Evolutionary conservation across 371 early-diverging fungal genomes (phyloP).

Genomic region (Mortierella sp.): DNA sequence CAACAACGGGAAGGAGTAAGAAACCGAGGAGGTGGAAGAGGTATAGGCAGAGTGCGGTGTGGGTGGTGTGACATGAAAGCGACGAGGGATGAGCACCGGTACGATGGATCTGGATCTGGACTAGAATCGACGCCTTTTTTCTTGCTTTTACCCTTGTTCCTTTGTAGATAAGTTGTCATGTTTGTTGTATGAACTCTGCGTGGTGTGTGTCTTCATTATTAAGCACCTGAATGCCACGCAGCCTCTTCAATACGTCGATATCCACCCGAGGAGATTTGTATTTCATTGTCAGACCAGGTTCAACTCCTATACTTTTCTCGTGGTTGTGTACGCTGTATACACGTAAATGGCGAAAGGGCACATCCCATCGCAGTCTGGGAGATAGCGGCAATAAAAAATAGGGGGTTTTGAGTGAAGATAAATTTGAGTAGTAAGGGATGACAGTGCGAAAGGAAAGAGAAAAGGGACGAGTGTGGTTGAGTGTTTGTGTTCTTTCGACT

Average conservation of each 20-base stretch:
- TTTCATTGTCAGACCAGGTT: no score
- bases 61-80: neutral
- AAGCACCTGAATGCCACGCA: no score
- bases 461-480: neutral
- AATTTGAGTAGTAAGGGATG: neutral
- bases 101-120: no score
- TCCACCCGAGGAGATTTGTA: no score
- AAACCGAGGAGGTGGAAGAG: neutral
- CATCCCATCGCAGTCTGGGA: neutral
- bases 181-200: no score
- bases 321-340: neutral
- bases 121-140: no score
- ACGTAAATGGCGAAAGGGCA: neutral
- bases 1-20: neutral
- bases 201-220: no score
- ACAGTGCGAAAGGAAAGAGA: neutral
- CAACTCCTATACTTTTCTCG: no score
- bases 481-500: neutral
- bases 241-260: no score
- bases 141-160: no score
- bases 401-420: neutral
- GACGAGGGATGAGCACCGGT: no score
- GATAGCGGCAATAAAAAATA: neutral
- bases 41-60: neutral
- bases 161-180: no score